Percentiles rank a stretch among this genome's conserved stretches.
These are phyloP conservation scores for Claviceps quebecensis DNA, from an alignment of 2,329 filamentous ascomycete species.

Conservation along the genomic window DNA sequence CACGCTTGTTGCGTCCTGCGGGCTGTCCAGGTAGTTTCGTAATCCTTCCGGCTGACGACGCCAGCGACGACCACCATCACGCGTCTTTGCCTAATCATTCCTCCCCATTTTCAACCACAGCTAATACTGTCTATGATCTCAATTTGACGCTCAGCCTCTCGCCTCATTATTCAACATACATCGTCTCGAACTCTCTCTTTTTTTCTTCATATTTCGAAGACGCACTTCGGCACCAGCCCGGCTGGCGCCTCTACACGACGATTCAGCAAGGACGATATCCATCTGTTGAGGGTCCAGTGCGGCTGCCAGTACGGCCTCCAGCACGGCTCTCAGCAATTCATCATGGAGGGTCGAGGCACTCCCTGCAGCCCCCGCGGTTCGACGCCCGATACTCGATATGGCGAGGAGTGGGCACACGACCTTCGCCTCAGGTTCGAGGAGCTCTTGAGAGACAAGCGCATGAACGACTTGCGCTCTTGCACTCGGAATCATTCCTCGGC, in stretches of 20 bases:
- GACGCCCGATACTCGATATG: constrained; percentile 29
- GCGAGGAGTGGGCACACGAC: constrained; percentile 64
- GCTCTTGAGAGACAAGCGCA: constrained; percentile 69
- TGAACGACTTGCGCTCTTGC: constrained; percentile 54
- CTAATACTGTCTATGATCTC: too few relatives aligned
- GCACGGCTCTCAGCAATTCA: constrained; percentile 5
- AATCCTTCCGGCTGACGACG: constrained; percentile 9
- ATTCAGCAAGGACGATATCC: background rate
- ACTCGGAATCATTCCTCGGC: constrained; percentile 46
- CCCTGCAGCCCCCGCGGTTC: constrained; percentile 17
- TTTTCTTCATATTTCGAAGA: background rate
- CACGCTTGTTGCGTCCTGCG: background rate
- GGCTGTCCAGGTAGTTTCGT: background rate
- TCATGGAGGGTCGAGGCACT: constrained; percentile 25
- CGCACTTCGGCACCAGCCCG: background rate
- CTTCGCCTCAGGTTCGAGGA: constrained; percentile 77
- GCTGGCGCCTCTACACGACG: background rate
- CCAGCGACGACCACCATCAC: background rate
- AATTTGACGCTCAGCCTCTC: background rate
- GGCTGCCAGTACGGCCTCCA: too few relatives aligned
- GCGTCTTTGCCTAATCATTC: background rate
- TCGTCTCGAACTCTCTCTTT: background rate
- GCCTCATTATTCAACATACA: background rate
- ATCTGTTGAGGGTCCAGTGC: background rate
- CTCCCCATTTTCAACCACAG: too few relatives aligned